phyloP scores from a whole-genome alignment of 2,329 filamentous ascomycete genomes.

The Simplicillium aogashimaense region DNA sequence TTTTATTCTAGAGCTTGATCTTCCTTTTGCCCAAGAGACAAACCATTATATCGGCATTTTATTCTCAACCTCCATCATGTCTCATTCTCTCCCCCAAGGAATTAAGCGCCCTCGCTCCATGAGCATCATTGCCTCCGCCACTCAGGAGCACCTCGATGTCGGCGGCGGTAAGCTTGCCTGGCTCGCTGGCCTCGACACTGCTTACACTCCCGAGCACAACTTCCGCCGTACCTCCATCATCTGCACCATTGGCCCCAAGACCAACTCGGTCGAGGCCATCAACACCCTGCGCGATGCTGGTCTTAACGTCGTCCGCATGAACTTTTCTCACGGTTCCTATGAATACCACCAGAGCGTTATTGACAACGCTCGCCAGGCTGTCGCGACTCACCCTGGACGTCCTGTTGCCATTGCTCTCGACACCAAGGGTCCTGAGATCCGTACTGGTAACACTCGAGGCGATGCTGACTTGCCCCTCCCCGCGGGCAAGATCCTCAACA shows the following conservation, averaged over 20 bases:
- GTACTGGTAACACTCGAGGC: slow-evolving; percentile 60
- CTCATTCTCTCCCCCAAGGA: slow-evolving; percentile 21
- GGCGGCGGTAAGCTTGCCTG: slow-evolving; percentile 62
- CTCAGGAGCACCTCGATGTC: slow-evolving; percentile 78
- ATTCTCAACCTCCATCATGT: slow-evolving; percentile 2
- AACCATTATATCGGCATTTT: too few relatives aligned
- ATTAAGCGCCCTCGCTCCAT: slow-evolving; percentile 19
- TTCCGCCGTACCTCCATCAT: slow-evolving; percentile 97
- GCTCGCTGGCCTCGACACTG: slow-evolving; percentile 71
- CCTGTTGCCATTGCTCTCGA: slow-evolving; percentile 91
- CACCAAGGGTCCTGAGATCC: slow-evolving; percentile 55
- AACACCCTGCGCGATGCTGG: slow-evolving; percentile 84
- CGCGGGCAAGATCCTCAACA: slow-evolving; percentile 78
- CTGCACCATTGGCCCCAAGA: slow-evolving; percentile 98
- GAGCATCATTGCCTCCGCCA: slow-evolving; percentile 48
- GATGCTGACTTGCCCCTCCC: slow-evolving; percentile 84
- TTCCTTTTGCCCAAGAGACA: too few relatives aligned
- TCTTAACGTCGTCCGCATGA: slow-evolving; percentile 99
- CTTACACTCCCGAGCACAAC: slow-evolving; percentile 76
- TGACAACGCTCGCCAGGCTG: slow-evolving; percentile 84
- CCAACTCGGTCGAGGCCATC: slow-evolving; percentile 94
- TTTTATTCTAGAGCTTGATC: too few relatives aligned
- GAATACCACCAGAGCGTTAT: slow-evolving; percentile 99
- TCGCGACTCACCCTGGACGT: slow-evolving; percentile 66
- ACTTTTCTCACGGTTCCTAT: slow-evolving; percentile 77